A percentile compares a stretch with the other conserved stretches of the same genome.
These are phyloP conservation scores for Geotrichum histeridarum DNA, from an alignment of 1,139 yeast species.

Conservation along the genomic window DNA sequence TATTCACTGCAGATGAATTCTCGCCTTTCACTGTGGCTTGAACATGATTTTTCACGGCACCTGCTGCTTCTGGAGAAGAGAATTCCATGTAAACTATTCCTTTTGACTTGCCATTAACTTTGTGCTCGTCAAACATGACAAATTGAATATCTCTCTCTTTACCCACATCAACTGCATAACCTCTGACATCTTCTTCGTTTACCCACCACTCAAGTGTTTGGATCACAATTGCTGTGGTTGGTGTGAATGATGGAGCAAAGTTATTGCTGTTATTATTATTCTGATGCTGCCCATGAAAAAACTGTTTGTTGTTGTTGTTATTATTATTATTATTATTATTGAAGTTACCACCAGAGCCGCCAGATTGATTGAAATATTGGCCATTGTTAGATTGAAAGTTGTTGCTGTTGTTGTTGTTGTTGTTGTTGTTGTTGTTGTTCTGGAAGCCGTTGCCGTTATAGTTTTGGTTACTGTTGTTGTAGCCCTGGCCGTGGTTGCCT, in stretches of 20 bases:
- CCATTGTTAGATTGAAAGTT: slow-evolving; percentile 3
- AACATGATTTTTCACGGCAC: slow-evolving; percentile 17
- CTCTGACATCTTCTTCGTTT: slow-evolving; percentile 35
- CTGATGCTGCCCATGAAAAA: slow-evolving; percentile 12
- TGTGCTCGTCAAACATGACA: slow-evolving; percentile 34
- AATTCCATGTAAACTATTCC: slow-evolving; percentile 29
- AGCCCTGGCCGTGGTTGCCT: background rate
- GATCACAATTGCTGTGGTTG: slow-evolving; percentile 27
- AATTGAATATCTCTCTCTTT: slow-evolving; percentile 26
- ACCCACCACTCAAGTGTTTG: slow-evolving; percentile 35
- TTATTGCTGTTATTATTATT: slow-evolving; percentile 11
- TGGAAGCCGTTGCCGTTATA: background rate
- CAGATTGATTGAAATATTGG: background rate
- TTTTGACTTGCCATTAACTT: slow-evolving; percentile 35
- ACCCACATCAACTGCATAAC: slow-evolving; percentile 30
- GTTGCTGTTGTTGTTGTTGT: background rate
- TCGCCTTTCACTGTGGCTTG: slow-evolving; percentile 13
- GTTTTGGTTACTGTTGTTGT: background rate
- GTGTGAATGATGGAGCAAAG: slow-evolving; percentile 14
- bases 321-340: slow-evolving; percentile 8
- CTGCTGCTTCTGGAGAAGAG: slow-evolving; percentile 20
- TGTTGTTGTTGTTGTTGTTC: slow-evolving; percentile 6
- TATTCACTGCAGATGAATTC: slow-evolving; percentile 10
- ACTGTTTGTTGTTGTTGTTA: slow-evolving; percentile 9
- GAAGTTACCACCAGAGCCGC: background rate